These are phyloP conservation scores for Voacanga thouarsii DNA, from an alignment of 257 asterid genomes.

Conservation along the genomic window DNA sequence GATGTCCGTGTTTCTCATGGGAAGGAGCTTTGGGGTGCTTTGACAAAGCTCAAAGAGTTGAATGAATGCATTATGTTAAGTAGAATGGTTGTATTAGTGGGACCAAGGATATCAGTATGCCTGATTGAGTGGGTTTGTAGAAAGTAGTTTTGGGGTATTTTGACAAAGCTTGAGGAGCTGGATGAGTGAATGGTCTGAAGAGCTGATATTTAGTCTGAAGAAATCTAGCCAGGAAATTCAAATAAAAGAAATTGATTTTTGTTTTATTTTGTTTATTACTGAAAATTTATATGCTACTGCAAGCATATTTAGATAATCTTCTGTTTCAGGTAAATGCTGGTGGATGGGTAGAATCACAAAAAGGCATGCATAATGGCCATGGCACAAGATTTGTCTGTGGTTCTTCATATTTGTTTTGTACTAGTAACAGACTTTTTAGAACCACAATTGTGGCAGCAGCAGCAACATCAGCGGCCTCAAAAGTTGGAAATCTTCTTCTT, in stretches of 20 bases:
- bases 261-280: neutral
- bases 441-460: conserved; percentile 1
- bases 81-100: neutral
- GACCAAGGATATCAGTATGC: neutral
- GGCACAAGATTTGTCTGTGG: conserved; percentile 2
- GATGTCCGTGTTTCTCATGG: no score
- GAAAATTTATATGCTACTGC: neutral
- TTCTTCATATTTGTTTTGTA: conserved; percentile 17
- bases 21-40: no score
- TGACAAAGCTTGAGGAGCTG: neutral
- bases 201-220: neutral
- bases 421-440: conserved; percentile 12
- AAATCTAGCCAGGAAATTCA: neutral
- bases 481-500: conserved; percentile 50
- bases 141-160: neutral
- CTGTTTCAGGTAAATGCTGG: conserved; percentile 1
- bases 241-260: neutral
- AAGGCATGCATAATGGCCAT: conserved; percentile 11
- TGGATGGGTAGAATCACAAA: neutral
- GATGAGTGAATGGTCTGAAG: neutral
- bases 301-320: neutral
- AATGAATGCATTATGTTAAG: neutral
- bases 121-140: neutral
- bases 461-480: conserved; percentile 21
- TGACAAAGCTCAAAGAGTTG: no score